phyloP scores from a whole-genome alignment of 176 grass and related monocot genomes.

The Eremochloa ophiuroides region DNA sequence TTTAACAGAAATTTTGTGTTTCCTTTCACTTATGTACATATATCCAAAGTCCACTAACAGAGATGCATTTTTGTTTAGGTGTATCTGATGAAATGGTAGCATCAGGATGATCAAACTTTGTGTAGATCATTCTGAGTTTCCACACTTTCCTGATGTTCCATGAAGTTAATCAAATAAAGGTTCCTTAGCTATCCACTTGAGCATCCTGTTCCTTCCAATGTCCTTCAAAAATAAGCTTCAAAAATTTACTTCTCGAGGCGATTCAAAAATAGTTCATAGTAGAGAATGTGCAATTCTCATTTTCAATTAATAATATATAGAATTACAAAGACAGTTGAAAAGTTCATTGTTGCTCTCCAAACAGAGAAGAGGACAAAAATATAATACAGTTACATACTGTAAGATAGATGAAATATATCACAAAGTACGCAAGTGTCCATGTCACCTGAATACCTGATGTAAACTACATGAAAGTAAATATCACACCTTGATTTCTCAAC shows the following conservation, averaged over 20 bases:
- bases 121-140: not conserved
- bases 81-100: not conserved
- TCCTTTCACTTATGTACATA: not conserved
- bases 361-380: not conserved
- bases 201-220: not conserved
- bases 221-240: conserved; percentile 3
- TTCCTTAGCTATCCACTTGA: not conserved
- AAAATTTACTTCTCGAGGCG: not conserved
- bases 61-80: not conserved
- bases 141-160: not conserved
- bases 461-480: not conserved
- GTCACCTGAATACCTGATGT: not conserved
- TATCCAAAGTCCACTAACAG: not conserved
- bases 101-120: not conserved
- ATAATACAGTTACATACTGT: not conserved
- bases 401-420: conserved; percentile 19
- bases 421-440: not conserved
- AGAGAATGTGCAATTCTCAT: conserved; percentile 6
- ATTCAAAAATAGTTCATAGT: conserved; percentile 1
- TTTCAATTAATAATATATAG: not conserved
- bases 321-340: not conserved
- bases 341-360: not conserved
- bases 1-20: not conserved
- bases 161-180: not conserved
- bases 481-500: not conserved